Conservation (phyloP, 495 filamentous ascomycete genomes). For the Hyphodiscus hymeniophilus region DNA sequence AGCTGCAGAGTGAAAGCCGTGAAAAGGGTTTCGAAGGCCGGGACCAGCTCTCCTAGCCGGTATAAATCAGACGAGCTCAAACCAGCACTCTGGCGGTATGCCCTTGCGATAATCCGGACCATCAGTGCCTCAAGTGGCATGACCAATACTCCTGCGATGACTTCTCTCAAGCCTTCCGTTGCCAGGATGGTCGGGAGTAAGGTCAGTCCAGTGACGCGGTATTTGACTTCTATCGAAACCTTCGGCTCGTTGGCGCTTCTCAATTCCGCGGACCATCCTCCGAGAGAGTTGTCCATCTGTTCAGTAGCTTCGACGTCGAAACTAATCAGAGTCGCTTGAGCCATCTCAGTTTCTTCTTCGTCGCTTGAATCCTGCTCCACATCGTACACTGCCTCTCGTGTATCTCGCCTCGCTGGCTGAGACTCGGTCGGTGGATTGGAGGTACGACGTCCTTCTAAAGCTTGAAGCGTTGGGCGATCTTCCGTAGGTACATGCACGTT, state of each 20-base stretch:
- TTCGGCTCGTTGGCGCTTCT: slow-evolving; percentile 26
- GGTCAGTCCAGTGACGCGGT: slow-evolving; percentile 19
- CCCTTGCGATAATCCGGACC: slow-evolving; percentile 18
- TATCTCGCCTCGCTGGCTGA: background rate
- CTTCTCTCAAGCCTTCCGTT: slow-evolving; percentile 14
- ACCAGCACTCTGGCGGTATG: slow-evolving; percentile 14
- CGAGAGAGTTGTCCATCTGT: slow-evolving; percentile 29
- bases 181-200: slow-evolving; percentile 23
- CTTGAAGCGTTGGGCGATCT: slow-evolving; percentile 19
- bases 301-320: slow-evolving; percentile 48
- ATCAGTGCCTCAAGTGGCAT: slow-evolving; percentile 22
- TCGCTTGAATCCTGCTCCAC: slow-evolving; percentile 21
- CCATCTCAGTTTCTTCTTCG: slow-evolving; percentile 40
- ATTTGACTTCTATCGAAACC: slow-evolving; percentile 7
- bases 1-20: slow-evolving; percentile 9
- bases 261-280: slow-evolving; percentile 49
- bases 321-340: slow-evolving; percentile 44
- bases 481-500: background rate
- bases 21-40: slow-evolving; percentile 8
- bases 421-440: background rate
- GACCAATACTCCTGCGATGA: slow-evolving; percentile 11
- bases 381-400: background rate
- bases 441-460: slow-evolving; percentile 18
- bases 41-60: background rate
- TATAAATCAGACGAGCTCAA: slow-evolving; percentile 11